Evolutionary conservation across 2,329 filamentous ascomycete species (phyloP).

Genomic region (Stagonosporopsis rhizophila): DNA sequence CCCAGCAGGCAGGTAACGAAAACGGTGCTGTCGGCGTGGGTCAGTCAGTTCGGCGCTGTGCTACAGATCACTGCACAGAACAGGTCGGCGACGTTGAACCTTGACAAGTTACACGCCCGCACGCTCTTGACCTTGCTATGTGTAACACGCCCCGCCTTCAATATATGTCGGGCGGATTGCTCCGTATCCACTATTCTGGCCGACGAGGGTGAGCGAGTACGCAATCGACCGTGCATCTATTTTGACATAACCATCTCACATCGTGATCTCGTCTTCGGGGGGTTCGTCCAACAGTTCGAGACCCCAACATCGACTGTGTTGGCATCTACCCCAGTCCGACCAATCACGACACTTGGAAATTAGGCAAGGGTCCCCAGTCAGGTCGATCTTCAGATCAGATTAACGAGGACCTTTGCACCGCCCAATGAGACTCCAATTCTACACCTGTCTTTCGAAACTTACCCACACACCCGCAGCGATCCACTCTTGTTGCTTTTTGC

Average conservation of each 20-base stretch:
- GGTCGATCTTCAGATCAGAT: constrained; percentile 44
- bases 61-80: constrained; percentile 26
- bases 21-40: constrained; percentile 27
- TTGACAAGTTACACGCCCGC: constrained; percentile 27
- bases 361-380: constrained; percentile 35
- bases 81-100: constrained; percentile 39
- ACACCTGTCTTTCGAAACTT: constrained; percentile 34
- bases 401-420: constrained; percentile 43
- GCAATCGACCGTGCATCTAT: constrained; percentile 10
- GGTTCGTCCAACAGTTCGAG: constrained; percentile 4
- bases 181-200: constrained; percentile 17
- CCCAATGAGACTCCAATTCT: constrained; percentile 35
- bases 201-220: constrained; percentile 32
- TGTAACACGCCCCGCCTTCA: constrained; percentile 25
- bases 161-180: constrained; percentile 19
- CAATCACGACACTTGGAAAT: background rate
- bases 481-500: constrained; percentile 25
- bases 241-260: constrained; percentile 3
- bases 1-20: constrained; percentile 38
- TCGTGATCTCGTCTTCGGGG: constrained; percentile 9
- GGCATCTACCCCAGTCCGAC: background rate
- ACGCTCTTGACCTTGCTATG: constrained; percentile 21
- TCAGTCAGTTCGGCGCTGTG: constrained; percentile 24
- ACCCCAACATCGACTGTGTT: constrained; percentile 1
- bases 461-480: constrained; percentile 31